These are phyloP conservation scores for Abrus precatorius DNA, from an alignment of 306 rosid species.

Conservation along the genomic window DNA sequence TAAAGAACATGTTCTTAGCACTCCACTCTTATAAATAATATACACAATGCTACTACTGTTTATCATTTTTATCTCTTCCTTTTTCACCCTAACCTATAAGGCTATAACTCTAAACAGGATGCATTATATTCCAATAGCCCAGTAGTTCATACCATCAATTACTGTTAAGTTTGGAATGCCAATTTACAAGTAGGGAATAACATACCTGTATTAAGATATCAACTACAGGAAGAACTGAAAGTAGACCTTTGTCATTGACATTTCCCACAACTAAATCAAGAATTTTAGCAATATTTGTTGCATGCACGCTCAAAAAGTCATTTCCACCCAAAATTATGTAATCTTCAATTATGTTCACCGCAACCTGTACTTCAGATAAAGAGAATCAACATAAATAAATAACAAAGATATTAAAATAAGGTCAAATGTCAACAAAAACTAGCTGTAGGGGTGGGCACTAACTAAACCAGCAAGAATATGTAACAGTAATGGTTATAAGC, in stretches of 20 bases:
- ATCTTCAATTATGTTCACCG: slow-evolving; percentile 83
- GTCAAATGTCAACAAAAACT: not conserved
- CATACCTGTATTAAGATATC: slow-evolving; percentile 88
- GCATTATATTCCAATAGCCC: not conserved
- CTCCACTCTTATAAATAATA: slow-evolving; percentile 15
- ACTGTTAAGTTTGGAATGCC: slow-evolving; percentile 4
- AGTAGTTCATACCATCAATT: not conserved
- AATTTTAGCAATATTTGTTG: slow-evolving; percentile 80
- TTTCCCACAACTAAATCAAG: slow-evolving; percentile 88
- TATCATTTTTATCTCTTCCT: not conserved
- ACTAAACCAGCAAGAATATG: slow-evolving; percentile 25
- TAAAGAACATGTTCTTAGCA: too few relatives aligned
- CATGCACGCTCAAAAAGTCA: slow-evolving; percentile 86
- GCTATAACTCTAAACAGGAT: not conserved
- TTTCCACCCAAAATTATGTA: slow-evolving; percentile 89
- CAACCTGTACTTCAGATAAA: slow-evolving; percentile 69
- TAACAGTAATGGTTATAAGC: slow-evolving; percentile 24
- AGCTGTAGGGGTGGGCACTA: slow-evolving; percentile 16
- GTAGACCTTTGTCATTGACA: slow-evolving; percentile 88
- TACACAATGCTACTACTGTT: slow-evolving; percentile 3
- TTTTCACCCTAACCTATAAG: not conserved
- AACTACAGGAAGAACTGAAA: slow-evolving; percentile 84
- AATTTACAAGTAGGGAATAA: slow-evolving; percentile 24
- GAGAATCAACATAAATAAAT: slow-evolving; percentile 37
- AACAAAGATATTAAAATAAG: slow-evolving; percentile 23